Base-by-base conservation (phyloP, 148 eudicot species). In the Rhododendron ferrugineum region DNA sequence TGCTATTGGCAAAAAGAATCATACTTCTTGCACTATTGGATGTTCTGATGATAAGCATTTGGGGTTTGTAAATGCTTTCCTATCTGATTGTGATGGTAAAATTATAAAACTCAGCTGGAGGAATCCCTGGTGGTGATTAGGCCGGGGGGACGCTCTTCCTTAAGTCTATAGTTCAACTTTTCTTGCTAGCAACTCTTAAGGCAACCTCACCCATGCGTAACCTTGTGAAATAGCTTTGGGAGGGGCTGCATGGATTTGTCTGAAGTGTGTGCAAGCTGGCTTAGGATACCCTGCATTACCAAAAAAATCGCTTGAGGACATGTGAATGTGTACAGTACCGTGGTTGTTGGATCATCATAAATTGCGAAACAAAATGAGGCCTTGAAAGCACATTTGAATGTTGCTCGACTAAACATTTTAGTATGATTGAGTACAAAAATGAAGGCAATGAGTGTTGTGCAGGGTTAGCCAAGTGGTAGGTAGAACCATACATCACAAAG, bases 321-420 rank as follows among this genome's bases (percentile, higher is more conserved):
- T 64, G 32, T 26, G 30, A 64, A 64, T 3, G 4, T 66, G 32
- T 66, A 62, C 3, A 0, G 5, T 10, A 44, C 2, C 2, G 13
- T 6, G 47, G 13, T 52, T 34, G 46, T 80, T 32, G 60, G 60
- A 28, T 79, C 82, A 49, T 20, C n/a, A 14, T 79, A 26, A 28
- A 22, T 7, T 44, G 52, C 4, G 0, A 5, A 6, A n/a, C 16
- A 28, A 30, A 26, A 47, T 28, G 58, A 49, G 40, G 62, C 62
- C 82, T 79, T 49, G 62, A 50, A 79, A 79, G 60, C 82, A 28
- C 50, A 40, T 47, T 52, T 80, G 44, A 36, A 80, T 80, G 42
- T 80, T 79, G 23, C 82, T 79, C 11, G 5, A 47, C 26, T 14
- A n/a, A 6, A 9, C 8, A 28, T 16, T 54, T 54, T 16, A 54